Conservation (phyloP, 2,329 filamentous ascomycete species). For the Calcarisporium arbuscula region DNA sequence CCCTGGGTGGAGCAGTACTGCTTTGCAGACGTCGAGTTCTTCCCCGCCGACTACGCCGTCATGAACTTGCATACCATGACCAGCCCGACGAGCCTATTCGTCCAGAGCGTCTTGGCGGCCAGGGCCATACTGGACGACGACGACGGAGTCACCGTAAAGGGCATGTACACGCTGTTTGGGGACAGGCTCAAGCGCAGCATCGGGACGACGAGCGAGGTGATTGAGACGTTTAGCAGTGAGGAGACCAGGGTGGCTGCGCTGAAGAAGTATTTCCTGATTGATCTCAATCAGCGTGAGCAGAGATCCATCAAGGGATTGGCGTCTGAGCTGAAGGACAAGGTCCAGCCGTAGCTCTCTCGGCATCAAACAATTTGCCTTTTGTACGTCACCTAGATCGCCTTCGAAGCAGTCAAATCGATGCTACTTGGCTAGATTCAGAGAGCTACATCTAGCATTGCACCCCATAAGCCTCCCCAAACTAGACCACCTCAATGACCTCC, state of each 20-base stretch:
- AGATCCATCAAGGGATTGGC: conserved; percentile 38
- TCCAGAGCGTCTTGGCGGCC: conserved; percentile 29
- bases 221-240: conserved; percentile 40
- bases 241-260: conserved; percentile 41
- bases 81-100: conserved; percentile 29
- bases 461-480: conserved; percentile 9
- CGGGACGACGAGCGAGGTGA: conserved; percentile 24
- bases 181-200: conserved; percentile 38
- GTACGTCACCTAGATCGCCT: too few relatives aligned
- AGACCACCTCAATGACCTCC: conserved; percentile 11
- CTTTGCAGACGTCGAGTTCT: conserved; percentile 44
- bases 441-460: too few relatives aligned
- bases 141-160: conserved; percentile 14
- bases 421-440: too few relatives aligned
- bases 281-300: conserved; percentile 38
- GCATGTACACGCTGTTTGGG: conserved; percentile 36
- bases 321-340: conserved; percentile 14
- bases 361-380: too few relatives aligned
- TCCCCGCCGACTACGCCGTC: conserved; percentile 38
- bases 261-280: conserved; percentile 42
- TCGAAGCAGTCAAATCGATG: too few relatives aligned
- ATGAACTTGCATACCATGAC: conserved; percentile 36
- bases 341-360: too few relatives aligned
- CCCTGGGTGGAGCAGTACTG: conserved; percentile 43
- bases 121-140: conserved; percentile 19